These are phyloP conservation scores for Solanum infundibuliforme DNA, from an alignment of 257 asterid genomes.

Conservation along the genomic window DNA sequence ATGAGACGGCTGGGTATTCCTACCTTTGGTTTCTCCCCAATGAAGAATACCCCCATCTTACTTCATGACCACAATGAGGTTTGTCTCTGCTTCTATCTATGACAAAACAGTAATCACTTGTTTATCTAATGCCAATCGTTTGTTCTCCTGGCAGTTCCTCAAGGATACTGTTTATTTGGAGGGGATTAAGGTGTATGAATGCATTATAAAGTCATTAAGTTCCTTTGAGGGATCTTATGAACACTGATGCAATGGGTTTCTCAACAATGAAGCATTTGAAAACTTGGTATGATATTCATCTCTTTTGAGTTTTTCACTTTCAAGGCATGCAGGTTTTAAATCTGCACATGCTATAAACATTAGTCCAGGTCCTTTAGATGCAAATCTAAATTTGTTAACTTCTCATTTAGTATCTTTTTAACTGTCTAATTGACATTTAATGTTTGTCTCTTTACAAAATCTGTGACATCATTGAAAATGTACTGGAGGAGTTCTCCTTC, in stretches of 20 bases:
- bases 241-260: not conserved
- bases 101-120: not conserved
- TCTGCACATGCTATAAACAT: not conserved
- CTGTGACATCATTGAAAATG: not conserved
- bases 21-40: constrained; percentile 83
- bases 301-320: not conserved
- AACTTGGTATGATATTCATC: not conserved
- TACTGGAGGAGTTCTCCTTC: not conserved
- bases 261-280: not conserved
- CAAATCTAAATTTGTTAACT: not conserved
- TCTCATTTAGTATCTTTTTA: not conserved
- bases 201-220: constrained; percentile 61
- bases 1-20: constrained; percentile 76
- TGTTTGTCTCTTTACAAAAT: not conserved
- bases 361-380: not conserved
- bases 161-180: constrained; percentile 62
- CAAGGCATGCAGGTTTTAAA: not conserved
- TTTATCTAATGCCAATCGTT: not conserved
- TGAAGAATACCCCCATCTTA: constrained; percentile 85
- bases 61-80: constrained; percentile 98
- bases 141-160: constrained; percentile 40
- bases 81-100: not conserved
- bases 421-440: not conserved
- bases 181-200: constrained; percentile 72
- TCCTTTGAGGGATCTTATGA: constrained; percentile 23